phyloP scores from a whole-genome alignment of 2,329 filamentous ascomycete genomes.

The Diatrype stigma region DNA sequence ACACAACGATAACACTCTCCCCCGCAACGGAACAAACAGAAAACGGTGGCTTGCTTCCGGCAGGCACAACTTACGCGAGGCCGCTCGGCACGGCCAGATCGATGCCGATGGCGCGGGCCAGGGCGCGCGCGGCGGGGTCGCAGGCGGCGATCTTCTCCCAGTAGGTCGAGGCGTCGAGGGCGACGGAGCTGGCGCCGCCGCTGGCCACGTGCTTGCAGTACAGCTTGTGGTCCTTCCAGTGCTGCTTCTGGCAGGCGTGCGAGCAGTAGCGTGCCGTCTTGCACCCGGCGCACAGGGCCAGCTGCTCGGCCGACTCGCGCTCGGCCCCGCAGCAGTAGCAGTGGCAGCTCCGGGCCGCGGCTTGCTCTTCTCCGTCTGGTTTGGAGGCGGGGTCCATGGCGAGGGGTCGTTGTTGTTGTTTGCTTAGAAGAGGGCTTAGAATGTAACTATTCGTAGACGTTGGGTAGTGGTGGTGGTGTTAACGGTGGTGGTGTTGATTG shows the following conservation, averaged over 20 bases:
- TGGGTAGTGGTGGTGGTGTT: too few relatives aligned
- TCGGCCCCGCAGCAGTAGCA: too few relatives aligned
- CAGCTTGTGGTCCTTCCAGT: slow-evolving; percentile 21
- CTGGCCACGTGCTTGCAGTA: slow-evolving; percentile 11
- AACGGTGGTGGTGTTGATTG: too few relatives aligned
- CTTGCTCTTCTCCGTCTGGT: too few relatives aligned
- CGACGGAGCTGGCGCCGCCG: slow-evolving; percentile 3
- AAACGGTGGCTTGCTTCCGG: background rate
- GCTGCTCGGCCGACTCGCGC: too few relatives aligned
- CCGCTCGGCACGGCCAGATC: background rate
- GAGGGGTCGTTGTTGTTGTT: too few relatives aligned
- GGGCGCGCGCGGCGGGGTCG: slow-evolving; percentile 5
- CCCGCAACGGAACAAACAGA: too few relatives aligned
- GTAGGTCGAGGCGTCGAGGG: slow-evolving; percentile 3
- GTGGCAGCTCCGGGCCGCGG: too few relatives aligned
- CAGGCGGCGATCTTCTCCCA: slow-evolving; percentile 7
- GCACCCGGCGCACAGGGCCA: slow-evolving; percentile 17
- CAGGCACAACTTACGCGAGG: background rate
- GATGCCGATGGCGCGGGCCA: slow-evolving; percentile 6
- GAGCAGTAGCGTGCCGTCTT: slow-evolving; percentile 18
- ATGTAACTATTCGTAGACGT: too few relatives aligned
- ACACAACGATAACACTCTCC: too few relatives aligned
- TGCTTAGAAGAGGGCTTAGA: too few relatives aligned
- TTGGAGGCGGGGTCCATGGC: too few relatives aligned
- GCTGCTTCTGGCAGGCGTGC: slow-evolving; percentile 16